These are phyloP conservation scores for Metschnikowia picachoensis DNA, from an alignment of 805 yeast genomes.

Conservation along the genomic window DNA sequence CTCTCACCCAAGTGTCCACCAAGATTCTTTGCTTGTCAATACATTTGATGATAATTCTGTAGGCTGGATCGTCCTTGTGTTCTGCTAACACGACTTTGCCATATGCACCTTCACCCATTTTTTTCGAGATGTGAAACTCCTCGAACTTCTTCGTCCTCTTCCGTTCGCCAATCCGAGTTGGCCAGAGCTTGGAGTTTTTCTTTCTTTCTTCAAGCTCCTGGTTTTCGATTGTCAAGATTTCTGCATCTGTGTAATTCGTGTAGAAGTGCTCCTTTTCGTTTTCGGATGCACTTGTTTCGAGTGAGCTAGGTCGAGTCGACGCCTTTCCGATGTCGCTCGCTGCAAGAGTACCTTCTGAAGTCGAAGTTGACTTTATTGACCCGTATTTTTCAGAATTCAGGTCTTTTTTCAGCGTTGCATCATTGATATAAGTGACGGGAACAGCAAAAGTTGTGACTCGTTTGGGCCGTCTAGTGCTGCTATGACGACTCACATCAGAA, in stretches of 20 bases:
- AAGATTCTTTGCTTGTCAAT: constrained; percentile 89
- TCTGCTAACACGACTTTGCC: constrained; percentile 86
- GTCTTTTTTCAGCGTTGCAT: constrained; percentile 3
- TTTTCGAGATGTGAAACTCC: constrained; percentile 68
- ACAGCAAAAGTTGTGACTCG: constrained; percentile 26
- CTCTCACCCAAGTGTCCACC: constrained; percentile 97
- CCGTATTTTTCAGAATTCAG: neutral
- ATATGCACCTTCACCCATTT: constrained; percentile 95
- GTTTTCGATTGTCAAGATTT: constrained; percentile 44
- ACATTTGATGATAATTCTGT: constrained; percentile 77
- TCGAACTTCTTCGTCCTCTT: constrained; percentile 68
- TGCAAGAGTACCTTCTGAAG: constrained; percentile 6
- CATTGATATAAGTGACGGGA: constrained; percentile 21
- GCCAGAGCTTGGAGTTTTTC: constrained; percentile 43
- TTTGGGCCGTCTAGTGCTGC: constrained; percentile 32
- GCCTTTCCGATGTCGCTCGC: constrained; percentile 6
- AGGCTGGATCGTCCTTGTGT: constrained; percentile 57
- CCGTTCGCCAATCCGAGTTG: constrained; percentile 52
- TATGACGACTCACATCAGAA: constrained; percentile 28
- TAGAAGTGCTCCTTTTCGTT: constrained; percentile 14
- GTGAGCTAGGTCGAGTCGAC: constrained; percentile 9
- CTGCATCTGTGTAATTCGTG: constrained; percentile 35
- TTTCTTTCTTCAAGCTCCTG: constrained; percentile 37
- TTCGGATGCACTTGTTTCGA: constrained; percentile 8
- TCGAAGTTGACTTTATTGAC: constrained; percentile 3